Percentiles rank a stretch among this genome's conserved stretches.
Evolutionary conservation across 805 yeast genomes (phyloP).

Genomic region (Pichia pseudocactophila): DNA sequence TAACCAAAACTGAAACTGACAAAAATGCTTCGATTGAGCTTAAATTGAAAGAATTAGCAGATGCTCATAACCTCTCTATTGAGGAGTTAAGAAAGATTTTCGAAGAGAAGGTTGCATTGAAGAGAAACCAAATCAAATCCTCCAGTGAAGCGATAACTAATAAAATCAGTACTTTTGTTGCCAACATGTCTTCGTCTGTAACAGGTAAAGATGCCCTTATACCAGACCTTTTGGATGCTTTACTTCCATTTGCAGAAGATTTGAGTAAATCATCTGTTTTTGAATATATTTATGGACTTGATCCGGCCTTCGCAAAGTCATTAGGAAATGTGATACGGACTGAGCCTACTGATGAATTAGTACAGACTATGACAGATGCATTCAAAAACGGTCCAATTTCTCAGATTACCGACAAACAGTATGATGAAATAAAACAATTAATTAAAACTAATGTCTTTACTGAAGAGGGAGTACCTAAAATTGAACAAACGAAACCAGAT

Average conservation of each 20-base stretch:
- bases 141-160: constrained; percentile 9
- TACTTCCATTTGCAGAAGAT: constrained; percentile 14
- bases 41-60: constrained; percentile 20
- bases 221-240: constrained; percentile 15
- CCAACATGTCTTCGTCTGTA: constrained; percentile 13
- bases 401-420: constrained; percentile 10
- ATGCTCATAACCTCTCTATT: constrained; percentile 13
- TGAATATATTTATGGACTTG: constrained; percentile 14
- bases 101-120: constrained; percentile 16
- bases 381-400: constrained; percentile 16
- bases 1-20: constrained; percentile 14
- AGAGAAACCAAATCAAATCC: constrained; percentile 3
- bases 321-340: constrained; percentile 11
- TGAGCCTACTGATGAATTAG: constrained; percentile 12
- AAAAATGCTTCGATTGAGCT: constrained; percentile 19
- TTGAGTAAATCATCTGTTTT: constrained; percentile 17
- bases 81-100: constrained; percentile 17
- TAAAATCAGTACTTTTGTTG: constrained; percentile 14
- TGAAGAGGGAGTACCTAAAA: neutral
- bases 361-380: constrained; percentile 10
- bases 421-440: constrained; percentile 7
- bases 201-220: constrained; percentile 11
- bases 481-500: neutral
- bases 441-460: neutral
- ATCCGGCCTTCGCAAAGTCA: constrained; percentile 17